Evolutionary conservation across 495 filamentous ascomycete species (phyloP).

Genomic region (Lasiosphaeriaceae sp.): DNA sequence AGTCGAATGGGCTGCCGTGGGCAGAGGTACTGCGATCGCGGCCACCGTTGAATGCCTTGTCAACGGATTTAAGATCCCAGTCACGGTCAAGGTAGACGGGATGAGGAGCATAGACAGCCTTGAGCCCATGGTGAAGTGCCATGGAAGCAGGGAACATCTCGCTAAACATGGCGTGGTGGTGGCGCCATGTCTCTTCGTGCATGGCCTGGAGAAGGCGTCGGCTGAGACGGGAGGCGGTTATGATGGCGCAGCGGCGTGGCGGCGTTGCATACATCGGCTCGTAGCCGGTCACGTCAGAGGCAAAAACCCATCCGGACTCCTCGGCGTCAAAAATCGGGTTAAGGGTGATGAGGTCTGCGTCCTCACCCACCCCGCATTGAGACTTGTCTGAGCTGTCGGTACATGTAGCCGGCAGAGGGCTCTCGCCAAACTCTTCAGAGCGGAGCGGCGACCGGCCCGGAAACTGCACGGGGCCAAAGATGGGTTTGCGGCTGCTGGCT

Average conservation of each 20-base stretch:
- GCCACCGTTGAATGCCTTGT: constrained; percentile 80
- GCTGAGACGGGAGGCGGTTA: constrained; percentile 76
- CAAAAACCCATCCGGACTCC: constrained; percentile 81
- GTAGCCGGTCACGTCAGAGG: constrained; percentile 84
- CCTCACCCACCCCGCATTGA: constrained; percentile 80
- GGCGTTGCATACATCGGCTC: constrained; percentile 58
- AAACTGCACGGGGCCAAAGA: constrained; percentile 76
- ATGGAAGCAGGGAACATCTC: constrained; percentile 90
- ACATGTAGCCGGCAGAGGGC: constrained; percentile 52
- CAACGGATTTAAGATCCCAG: constrained; percentile 70
- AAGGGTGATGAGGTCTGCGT: constrained; percentile 90
- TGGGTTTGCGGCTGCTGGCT: constrained; percentile 57
- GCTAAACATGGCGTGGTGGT: constrained; percentile 82
- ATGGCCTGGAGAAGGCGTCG: constrained; percentile 77
- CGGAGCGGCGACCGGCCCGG: constrained; percentile 54
- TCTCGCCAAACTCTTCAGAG: constrained; percentile 58
- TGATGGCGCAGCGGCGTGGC: constrained; percentile 79
- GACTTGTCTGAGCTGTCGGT: constrained; percentile 20
- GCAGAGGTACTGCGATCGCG: constrained; percentile 68
- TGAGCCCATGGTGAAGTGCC: constrained; percentile 88
- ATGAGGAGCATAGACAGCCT: constrained; percentile 92
- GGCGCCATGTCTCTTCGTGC: constrained; percentile 79
- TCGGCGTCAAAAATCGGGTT: constrained; percentile 91
- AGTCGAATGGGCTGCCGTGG: constrained; percentile 67
- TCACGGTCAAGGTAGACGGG: constrained; percentile 82